Evolutionary conservation across 176 grass and related monocot species (phyloP).

Genomic region (Thinopyrum elongatum): DNA sequence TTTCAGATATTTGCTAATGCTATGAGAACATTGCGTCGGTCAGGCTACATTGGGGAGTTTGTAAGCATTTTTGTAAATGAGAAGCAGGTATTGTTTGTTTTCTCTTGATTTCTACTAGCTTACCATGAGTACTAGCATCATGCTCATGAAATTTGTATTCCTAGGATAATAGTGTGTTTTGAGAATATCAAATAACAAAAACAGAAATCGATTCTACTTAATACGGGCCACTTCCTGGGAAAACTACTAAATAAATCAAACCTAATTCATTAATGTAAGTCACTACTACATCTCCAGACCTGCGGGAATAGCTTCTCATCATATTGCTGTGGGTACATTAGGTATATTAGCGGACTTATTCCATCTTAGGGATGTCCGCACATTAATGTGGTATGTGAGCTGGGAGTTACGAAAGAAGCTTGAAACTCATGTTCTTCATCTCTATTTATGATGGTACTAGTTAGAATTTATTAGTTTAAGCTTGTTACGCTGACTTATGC

Average conservation of each 20-base stretch:
- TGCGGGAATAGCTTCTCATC: no score
- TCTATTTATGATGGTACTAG: no score
- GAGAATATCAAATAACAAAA: not conserved
- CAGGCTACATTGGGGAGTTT: conserved; percentile 74
- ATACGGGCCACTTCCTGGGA: not conserved
- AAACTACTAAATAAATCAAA: not conserved
- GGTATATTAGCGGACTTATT: not conserved
- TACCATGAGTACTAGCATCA: not conserved
- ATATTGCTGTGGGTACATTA: no score
- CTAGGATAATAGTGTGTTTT: conserved; percentile 4
- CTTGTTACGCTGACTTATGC: no score
- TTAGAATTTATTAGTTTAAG: no score
- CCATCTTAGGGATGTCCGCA: not conserved
- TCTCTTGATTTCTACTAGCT: conserved; percentile 28
- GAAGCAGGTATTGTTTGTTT: conserved; percentile 51
- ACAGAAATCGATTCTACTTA: not conserved
- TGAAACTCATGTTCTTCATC: no score
- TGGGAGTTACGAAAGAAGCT: no score
- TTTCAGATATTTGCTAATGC: conserved; percentile 74
- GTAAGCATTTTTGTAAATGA: conserved; percentile 95
- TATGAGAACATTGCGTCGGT: conserved; percentile 67
- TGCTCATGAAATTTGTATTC: not conserved
- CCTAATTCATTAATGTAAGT: not conserved
- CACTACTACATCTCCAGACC: not conserved
- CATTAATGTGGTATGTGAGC: not conserved